Conservation (phyloP, 1,284 basidiomycete species). For the Pholiota adiposa region DNA sequence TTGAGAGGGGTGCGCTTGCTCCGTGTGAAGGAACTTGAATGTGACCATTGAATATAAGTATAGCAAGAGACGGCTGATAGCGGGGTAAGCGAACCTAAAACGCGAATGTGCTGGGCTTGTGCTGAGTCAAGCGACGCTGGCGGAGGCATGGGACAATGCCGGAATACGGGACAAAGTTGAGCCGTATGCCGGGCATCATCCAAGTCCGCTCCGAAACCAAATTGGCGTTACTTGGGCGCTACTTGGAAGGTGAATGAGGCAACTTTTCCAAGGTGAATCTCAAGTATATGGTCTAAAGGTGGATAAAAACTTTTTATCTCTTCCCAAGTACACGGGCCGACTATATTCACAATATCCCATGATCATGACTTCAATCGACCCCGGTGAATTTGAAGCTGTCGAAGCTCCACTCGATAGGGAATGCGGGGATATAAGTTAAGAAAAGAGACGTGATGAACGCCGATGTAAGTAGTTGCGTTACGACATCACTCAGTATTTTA, state of each 20-base stretch:
- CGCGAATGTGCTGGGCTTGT: neutral
- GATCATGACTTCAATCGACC: no score
- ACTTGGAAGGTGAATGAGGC: neutral
- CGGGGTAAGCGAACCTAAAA: no score
- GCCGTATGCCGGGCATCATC: neutral
- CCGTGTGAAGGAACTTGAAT: neutral
- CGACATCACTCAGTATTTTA: neutral
- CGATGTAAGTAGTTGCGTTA: neutral
- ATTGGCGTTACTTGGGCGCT: neutral
- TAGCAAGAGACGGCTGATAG: no score
- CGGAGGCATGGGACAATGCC: neutral
- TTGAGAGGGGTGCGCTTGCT: neutral
- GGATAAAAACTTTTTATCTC: no score
- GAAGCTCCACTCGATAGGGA: neutral
- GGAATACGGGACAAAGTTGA: neutral
- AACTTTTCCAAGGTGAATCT: no score
- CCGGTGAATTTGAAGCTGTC: no score
- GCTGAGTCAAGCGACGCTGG: neutral
- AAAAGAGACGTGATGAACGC: neutral
- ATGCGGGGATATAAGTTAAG: neutral
- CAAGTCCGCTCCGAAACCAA: neutral
- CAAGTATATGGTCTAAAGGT: no score
- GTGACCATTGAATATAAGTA: no score
- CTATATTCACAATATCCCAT: no score
- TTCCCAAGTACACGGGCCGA: no score